These are phyloP conservation scores for Coniophora puteana DNA, from an alignment of 1,284 basidiomycete genomes.

Conservation along the genomic window DNA sequence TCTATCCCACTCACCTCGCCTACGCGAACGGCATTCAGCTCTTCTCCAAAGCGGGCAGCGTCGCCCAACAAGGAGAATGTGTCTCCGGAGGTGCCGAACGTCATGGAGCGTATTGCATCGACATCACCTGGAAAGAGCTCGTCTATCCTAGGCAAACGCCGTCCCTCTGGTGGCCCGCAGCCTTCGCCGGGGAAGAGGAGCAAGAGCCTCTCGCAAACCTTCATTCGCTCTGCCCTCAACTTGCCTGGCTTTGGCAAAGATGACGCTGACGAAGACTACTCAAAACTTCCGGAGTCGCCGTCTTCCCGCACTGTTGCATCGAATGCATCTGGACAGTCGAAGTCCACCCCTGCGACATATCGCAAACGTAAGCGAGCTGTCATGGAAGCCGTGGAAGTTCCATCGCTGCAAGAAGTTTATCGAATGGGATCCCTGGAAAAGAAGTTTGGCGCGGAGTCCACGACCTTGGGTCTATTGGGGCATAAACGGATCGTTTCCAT, in stretches of 20 bases:
- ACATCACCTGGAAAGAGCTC: conserved; percentile 12
- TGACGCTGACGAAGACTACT: conserved; percentile 21
- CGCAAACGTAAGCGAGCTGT: conserved; percentile 46
- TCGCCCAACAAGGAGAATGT: conserved; percentile 44
- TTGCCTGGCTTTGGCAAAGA: conserved; percentile 14
- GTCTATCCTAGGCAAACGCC: conserved; percentile 39
- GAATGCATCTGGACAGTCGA: conserved; percentile 7
- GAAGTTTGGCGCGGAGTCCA: no score
- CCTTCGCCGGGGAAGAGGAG: no score
- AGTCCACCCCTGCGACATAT: conserved; percentile 15
- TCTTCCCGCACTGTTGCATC: conserved; percentile 1
- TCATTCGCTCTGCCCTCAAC: conserved; percentile 27
- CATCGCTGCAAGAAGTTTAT: conserved; percentile 30
- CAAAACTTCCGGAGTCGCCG: conserved; percentile 8
- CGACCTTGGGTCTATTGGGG: no score
- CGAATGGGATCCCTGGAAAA: no score
- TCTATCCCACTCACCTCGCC: conserved; percentile 24
- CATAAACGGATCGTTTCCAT: no score
- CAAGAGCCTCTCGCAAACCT: conserved; percentile 18
- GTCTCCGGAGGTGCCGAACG: conserved; percentile 31
- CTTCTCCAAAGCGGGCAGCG: conserved; percentile 24
- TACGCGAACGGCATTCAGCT: conserved; percentile 14
- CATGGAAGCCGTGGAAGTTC: conserved; percentile 55
- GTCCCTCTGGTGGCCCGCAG: conserved; percentile 23
- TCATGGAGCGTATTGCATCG: conserved; percentile 31